Evolutionary conservation across 148 eudicot species (phyloP).

Genomic region (Heliamphora exappendiculata): DNA sequence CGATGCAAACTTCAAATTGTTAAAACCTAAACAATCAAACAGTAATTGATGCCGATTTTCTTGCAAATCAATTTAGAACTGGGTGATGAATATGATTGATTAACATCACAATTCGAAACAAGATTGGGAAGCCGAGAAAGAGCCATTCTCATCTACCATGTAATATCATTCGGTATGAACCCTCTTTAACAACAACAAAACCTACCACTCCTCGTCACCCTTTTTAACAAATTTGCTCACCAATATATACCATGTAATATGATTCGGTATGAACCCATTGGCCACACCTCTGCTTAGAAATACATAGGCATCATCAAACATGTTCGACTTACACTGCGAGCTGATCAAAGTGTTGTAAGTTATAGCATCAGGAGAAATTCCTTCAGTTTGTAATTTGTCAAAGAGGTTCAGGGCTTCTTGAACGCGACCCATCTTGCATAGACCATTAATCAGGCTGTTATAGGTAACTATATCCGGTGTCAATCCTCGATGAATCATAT

Average conservation of each 20-base stretch:
- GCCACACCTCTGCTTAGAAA: constrained; percentile 56
- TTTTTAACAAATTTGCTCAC: constrained; percentile 35
- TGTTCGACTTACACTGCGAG: constrained; percentile 50
- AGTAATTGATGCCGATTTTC: neutral
- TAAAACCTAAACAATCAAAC: neutral
- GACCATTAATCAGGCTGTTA: constrained; percentile 71
- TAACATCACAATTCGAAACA: neutral
- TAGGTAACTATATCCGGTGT: constrained; percentile 84
- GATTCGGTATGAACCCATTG: constrained; percentile 62
- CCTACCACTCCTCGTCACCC: constrained; percentile 20
- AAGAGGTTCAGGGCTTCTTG: constrained; percentile 65
- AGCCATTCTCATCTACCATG: neutral
- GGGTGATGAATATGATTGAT: neutral
- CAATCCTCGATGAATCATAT: constrained; percentile 60
- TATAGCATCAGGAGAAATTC: constrained; percentile 58
- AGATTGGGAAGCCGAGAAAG: neutral
- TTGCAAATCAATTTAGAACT: neutral
- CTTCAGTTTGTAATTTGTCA: constrained; percentile 55
- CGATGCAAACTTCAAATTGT: neutral
- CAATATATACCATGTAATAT: constrained; percentile 69
- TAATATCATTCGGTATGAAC: neutral
- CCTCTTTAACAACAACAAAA: constrained; percentile 13
- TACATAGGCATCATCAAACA: constrained; percentile 57
- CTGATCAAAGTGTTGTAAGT: constrained; percentile 75
- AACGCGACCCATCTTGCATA: constrained; percentile 54